These are phyloP conservation scores for Corrigiola litoralis DNA, from an alignment of 179 eudicot species.

Conservation along the genomic window DNA sequence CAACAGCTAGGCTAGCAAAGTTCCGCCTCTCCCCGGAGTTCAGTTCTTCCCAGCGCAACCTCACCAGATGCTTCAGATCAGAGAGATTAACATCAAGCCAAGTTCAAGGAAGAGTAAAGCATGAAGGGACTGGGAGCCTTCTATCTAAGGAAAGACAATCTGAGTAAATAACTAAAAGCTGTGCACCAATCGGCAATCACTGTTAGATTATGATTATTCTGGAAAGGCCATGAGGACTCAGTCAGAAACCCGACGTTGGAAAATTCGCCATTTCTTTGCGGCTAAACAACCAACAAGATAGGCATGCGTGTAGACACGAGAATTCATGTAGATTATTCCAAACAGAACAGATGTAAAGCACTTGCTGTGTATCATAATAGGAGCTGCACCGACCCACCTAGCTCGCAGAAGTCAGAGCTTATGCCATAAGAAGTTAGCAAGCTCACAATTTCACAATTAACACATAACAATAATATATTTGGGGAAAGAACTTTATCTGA, in stretches of 20 bases:
- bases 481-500: too few species aligned
- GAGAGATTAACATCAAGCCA: not conserved
- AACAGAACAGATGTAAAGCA: not conserved
- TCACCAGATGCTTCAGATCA: conserved; percentile 74
- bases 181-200: not conserved
- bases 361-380: not conserved
- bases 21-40: conserved; percentile 48
- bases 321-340: too few species aligned
- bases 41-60: conserved; percentile 92
- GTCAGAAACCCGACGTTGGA: too few species aligned
- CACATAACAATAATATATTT: not conserved
- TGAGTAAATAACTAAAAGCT: not conserved
- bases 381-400: not conserved
- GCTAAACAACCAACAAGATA: too few species aligned
- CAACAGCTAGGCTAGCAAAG: conserved; percentile 74
- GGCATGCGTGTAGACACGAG: too few species aligned
- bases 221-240: not conserved
- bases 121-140: too few species aligned
- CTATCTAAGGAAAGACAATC: not conserved
- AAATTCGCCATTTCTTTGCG: too few species aligned
- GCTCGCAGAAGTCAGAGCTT: not conserved
- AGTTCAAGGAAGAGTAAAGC: too few species aligned
- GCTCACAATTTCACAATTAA: not conserved
- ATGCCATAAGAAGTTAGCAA: not conserved
- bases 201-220: not conserved